Conservation (phyloP, 176 grass and related monocot species). For the Carex cristatella region DNA sequence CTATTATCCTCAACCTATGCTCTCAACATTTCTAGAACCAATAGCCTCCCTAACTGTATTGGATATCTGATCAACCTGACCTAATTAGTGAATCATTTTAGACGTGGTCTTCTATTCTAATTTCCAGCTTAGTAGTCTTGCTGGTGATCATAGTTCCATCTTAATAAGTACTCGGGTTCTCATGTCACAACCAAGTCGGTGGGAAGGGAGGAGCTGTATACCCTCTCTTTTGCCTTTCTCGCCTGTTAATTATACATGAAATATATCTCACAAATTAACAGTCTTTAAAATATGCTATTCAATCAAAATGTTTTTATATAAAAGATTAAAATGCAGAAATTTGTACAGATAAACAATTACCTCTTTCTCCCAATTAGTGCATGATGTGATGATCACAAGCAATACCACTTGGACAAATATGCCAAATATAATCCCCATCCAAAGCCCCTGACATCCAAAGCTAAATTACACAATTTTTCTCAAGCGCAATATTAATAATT, state of each 20-base stretch:
- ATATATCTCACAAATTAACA: background rate
- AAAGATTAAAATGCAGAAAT: background rate
- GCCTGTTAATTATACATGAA: constrained; percentile 26
- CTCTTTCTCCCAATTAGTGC: constrained; percentile 65
- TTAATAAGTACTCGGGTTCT: background rate
- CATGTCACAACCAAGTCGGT: constrained; percentile 30
- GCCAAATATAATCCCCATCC: constrained; percentile 70
- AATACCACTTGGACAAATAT: constrained; percentile 44
- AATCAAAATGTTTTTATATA: background rate
- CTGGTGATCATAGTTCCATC: background rate
- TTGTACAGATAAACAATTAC: constrained; percentile 22
- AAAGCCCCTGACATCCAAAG: constrained; percentile 45
- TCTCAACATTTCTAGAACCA: background rate
- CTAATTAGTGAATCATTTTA: background rate
- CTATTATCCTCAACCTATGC: background rate
- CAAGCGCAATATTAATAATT: background rate
- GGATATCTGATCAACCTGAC: background rate
- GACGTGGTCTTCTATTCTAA: too few relatives aligned
- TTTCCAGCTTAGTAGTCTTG: background rate
- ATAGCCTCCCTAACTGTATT: background rate
- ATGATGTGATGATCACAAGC: constrained; percentile 32
- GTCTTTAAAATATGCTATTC: background rate
- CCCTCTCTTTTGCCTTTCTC: constrained; percentile 46
- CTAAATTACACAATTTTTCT: background rate
- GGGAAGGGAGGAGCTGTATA: constrained; percentile 53